Percentiles rank a stretch among this genome's conserved stretches.
phyloP scores from a whole-genome alignment of 1,284 basidiomycete species.

The Neolentinus lepideus region DNA sequence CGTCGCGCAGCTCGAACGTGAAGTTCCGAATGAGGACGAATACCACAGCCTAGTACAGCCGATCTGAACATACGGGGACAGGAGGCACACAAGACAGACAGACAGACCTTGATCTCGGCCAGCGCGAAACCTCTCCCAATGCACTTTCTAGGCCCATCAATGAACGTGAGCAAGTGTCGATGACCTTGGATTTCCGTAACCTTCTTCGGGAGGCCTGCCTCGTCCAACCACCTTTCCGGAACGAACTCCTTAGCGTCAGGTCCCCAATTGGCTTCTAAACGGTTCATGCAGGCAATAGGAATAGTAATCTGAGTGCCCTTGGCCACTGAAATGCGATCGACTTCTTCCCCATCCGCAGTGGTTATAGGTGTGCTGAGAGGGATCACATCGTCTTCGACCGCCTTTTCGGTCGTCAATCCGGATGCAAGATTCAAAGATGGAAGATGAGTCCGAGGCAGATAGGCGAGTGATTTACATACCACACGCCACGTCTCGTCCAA shows the following conservation, averaged over 20 bases:
- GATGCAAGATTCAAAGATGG: conserved; percentile 3
- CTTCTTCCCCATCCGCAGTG: conserved; percentile 27
- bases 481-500: background rate
- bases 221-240: conserved; percentile 21
- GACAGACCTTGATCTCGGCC: conserved; percentile 21
- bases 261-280: conserved; percentile 40
- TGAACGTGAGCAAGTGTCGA: conserved; percentile 21
- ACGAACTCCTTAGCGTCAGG: conserved; percentile 18
- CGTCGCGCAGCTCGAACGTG: conserved; percentile 13
- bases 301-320: conserved; percentile 36
- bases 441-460: background rate
- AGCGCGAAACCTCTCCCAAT: conserved; percentile 24
- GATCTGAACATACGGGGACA: background rate
- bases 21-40: conserved; percentile 15
- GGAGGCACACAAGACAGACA: background rate
- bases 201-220: conserved; percentile 12
- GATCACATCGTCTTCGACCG: conserved; percentile 37
- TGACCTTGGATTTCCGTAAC: conserved; percentile 31
- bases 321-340: conserved; percentile 32
- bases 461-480: background rate
- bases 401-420: conserved; percentile 17
- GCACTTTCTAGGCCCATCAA: conserved; percentile 23
- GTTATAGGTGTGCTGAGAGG: conserved; percentile 37
- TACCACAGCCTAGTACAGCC: conserved; percentile 8
- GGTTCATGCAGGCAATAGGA: conserved; percentile 37